Base-by-base conservation (phyloP, 345 rosid species). In the Rhodamnia rubescens region DNA sequence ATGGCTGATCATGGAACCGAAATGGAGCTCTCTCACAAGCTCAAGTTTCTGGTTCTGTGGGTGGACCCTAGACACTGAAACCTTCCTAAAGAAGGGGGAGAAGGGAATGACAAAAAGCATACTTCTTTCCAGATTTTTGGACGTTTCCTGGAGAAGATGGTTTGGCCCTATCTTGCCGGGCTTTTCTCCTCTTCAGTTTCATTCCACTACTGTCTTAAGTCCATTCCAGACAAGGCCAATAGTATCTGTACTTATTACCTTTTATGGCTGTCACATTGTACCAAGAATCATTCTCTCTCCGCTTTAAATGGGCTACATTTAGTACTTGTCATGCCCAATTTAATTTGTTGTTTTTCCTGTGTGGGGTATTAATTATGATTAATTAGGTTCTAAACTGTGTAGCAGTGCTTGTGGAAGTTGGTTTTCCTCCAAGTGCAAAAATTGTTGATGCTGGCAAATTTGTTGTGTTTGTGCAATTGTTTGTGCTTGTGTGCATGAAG, bases 401-500 rank as follows among this genome's bases (percentile, higher is more conserved):
- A 20, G 16, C 13, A 69, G 78, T 69, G 78, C 78, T 32, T 69
- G 9, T 18, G 80, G 80, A 69, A 69, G 80, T 9, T 36, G 8
- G 44, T 32, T 64, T 64, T 32, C 5, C 8, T 0, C 24, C 75
- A 24, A 0, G 36, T 8, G 75, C 44, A 64, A 64, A 42, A 42
- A 69, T 20, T 32, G 47, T 36, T 18, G 0, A 69, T 20, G 80
- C 80, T 69, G 80, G 80, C 80, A 69, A 50, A 69, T 53, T 52
- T n/a, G 21, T 16, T 32, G 24, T 13, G 27, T 42, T 51, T 51
- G 27, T 49, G 22, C 29, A 2, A 54, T 14, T 29, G 82, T 59
- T 26, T 53, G 26, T 57, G 59, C 61, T 84, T 20, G 81, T 44
- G 4, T 5, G 49, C 74, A 54, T 27, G 69, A 82, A 97, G 99